A percentile compares a stretch with the other conserved stretches of the same genome.
Evolutionary conservation across 176 grass and related monocot genomes (phyloP).

Genomic region (bread wheat (Triticum aestivum)): IWGSC_CS_RefSeq_v2.1 NC_057803.1:11753754-11754253

Average conservation of each 20-base stretch:
- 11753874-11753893: constrained; percentile 88
- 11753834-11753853: constrained; percentile 66
- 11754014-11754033: constrained; percentile 86
- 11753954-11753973: background rate
- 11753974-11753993: constrained; percentile 17
- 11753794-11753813: background rate
- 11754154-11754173: constrained; percentile 98
- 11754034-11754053: constrained; percentile 93
- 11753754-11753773: constrained; percentile 77
- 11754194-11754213: constrained; percentile 4
- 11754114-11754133: constrained; percentile 37
- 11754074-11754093: constrained; percentile 74
- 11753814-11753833: constrained; percentile 11
- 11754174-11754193: constrained; percentile 72
- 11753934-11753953: constrained; percentile 53
- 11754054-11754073: constrained; percentile 77
- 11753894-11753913: constrained; percentile 89
- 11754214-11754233: background rate
- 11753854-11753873: constrained; percentile 85
- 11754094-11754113: constrained; percentile 52
- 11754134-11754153: constrained; percentile 86
- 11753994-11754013: background rate
- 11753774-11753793: constrained; percentile 8
- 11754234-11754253: constrained; percentile 14
- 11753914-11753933: constrained; percentile 93